Percentiles rank a stretch among this genome's conserved stretches.
phyloP scores from a whole-genome alignment of 345 rosid species.

The Acer yangbiense region DNA sequence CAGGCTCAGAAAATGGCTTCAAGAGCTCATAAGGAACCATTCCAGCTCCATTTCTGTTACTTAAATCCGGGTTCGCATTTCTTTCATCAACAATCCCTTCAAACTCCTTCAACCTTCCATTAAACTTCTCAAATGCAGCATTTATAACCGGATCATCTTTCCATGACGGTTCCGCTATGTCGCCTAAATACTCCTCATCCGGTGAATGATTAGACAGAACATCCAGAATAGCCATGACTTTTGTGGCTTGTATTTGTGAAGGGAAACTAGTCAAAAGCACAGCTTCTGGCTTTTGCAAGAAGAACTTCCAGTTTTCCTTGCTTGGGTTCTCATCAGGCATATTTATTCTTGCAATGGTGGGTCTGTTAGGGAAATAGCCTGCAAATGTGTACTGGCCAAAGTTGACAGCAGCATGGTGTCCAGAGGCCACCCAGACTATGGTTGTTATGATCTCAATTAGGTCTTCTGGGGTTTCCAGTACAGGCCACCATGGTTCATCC shows the following conservation, averaged over 20 bases:
- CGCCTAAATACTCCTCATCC: slow-evolving; percentile 56
- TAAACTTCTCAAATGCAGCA: slow-evolving; percentile 41
- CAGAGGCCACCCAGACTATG: slow-evolving; percentile 49
- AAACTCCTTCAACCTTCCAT: slow-evolving; percentile 34
- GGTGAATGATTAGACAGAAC: slow-evolving; percentile 47
- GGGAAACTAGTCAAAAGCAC: slow-evolving; percentile 40
- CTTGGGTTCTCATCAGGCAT: slow-evolving; percentile 50
- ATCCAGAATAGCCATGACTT: slow-evolving; percentile 42
- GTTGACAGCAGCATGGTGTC: slow-evolving; percentile 58
- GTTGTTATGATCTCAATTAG: slow-evolving; percentile 41
- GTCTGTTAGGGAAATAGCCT: slow-evolving; percentile 55
- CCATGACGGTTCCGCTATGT: slow-evolving; percentile 36
- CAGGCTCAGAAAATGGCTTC: slow-evolving; percentile 47
- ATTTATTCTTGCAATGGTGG: slow-evolving; percentile 42
- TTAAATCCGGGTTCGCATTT: slow-evolving; percentile 27
- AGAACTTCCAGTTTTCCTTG: slow-evolving; percentile 35
- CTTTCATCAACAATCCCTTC: slow-evolving; percentile 41
- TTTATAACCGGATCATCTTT: slow-evolving; percentile 27
- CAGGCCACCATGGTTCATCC: slow-evolving; percentile 59
- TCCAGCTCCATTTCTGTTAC: slow-evolving; percentile 49
- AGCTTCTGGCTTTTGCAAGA: slow-evolving; percentile 37
- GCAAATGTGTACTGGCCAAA: slow-evolving; percentile 53
- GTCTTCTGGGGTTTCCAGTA: slow-evolving; percentile 29
- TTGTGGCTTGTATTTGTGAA: slow-evolving; percentile 50
- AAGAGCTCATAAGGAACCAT: slow-evolving; percentile 43